A percentile compares a stretch with the other conserved stretches of the same genome.
Evolutionary conservation across 768 basidiomycete genomes (phyloP).

Genomic region (Lyophyllum decastes): DNA sequence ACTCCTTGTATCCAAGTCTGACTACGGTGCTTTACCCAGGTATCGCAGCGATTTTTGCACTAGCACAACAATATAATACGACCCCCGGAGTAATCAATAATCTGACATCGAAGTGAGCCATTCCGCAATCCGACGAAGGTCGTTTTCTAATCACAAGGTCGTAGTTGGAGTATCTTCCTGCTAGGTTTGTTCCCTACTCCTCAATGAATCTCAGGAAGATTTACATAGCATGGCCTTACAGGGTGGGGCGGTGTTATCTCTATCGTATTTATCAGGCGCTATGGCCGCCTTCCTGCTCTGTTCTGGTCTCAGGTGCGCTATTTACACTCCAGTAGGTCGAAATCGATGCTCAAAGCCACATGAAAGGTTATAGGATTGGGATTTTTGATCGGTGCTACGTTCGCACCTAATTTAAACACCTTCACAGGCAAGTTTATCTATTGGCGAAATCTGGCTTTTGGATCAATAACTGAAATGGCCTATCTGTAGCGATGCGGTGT

Average conservation of each 20-base stretch:
- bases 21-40: constrained; percentile 24
- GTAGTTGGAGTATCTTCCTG: constrained; percentile 59
- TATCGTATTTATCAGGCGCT: constrained; percentile 52
- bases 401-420: constrained; percentile 49
- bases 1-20: not conserved
- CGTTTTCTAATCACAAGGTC: not conserved
- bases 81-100: constrained; percentile 55
- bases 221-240: constrained; percentile 3
- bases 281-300: constrained; percentile 58
- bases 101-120: constrained; percentile 46
- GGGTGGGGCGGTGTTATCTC: constrained; percentile 51
- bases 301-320: constrained; percentile 55
- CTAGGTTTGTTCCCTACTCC: constrained; percentile 31
- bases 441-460: not conserved
- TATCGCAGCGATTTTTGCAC: constrained; percentile 58
- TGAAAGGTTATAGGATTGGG: constrained; percentile 46
- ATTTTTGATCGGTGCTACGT: constrained; percentile 53
- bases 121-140: not conserved
- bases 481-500: constrained; percentile 30
- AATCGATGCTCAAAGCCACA: not conserved
- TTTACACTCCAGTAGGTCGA: not conserved
- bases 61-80: constrained; percentile 54
- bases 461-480: not conserved
- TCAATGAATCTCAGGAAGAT: not conserved
- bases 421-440: constrained; percentile 33